A percentile compares a stretch with the other conserved stretches of the same genome.
Conservation (phyloP, 306 rosid species). For the Fragaria vesca region DNA sequence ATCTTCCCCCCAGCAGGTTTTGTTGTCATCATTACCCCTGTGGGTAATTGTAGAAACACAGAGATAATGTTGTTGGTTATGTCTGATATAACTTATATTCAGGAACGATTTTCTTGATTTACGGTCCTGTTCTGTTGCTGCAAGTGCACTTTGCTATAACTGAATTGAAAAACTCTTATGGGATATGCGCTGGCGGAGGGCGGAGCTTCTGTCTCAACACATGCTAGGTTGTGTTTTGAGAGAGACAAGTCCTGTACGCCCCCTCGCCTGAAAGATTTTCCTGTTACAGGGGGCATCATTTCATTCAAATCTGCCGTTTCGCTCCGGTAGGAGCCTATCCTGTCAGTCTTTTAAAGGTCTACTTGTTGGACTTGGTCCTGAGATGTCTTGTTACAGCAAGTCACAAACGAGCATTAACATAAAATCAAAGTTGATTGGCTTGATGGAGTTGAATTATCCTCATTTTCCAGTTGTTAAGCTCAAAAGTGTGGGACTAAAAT, state of each 20-base stretch:
- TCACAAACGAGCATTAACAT: background rate
- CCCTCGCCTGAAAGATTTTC: background rate
- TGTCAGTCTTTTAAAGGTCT: background rate
- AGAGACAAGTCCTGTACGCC: background rate
- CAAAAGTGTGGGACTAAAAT: background rate
- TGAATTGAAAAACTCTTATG: background rate
- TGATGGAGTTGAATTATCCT: background rate
- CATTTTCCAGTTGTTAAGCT: background rate
- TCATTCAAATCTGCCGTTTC: background rate
- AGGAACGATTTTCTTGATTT: constrained; percentile 3
- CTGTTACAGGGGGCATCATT: background rate
- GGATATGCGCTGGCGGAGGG: background rate
- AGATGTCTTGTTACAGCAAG: background rate
- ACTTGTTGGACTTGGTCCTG: background rate
- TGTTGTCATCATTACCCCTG: constrained; percentile 15
- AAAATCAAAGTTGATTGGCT: background rate
- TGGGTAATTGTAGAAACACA: constrained; percentile 26
- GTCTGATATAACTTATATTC: constrained; percentile 29
- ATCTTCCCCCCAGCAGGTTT: constrained; percentile 24
- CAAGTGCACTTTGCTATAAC: background rate
- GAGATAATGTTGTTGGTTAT: constrained; percentile 22
- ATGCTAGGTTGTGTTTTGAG: background rate
- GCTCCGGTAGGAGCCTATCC: background rate
- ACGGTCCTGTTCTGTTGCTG: background rate
- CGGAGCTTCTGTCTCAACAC: background rate